Base-by-base conservation (phyloP, 1,284 basidiomycete genomes). In the Vanrija sp. region DNA sequence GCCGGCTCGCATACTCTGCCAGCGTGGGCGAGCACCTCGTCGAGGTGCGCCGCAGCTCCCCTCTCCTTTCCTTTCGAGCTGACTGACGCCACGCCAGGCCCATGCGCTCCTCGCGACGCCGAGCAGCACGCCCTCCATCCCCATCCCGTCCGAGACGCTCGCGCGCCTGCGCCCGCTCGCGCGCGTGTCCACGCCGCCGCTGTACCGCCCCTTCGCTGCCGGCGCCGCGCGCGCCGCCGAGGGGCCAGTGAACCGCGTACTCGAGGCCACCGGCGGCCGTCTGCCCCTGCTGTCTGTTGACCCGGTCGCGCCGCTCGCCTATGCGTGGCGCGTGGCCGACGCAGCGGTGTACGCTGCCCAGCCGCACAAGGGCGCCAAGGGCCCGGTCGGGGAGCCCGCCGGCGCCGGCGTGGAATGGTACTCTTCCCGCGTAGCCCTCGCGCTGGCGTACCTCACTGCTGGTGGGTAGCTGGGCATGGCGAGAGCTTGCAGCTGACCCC, bases 361-460 rank as follows among this genome's bases (percentile, higher is more conserved):
- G 16, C 60, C 48, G 38, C 43, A 55, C 16, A 38, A 43, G 45
- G 51, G 56, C 9, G 56, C 60, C 52, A 55, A 46, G 29, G 71
- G 70, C 3, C 57, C 67, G 25, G 67, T 68, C 66, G 62, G 66
- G 40, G 73, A 75, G 56, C 67, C 67, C 3, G 54, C 63, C 2
- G 73, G 73, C 10, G 58, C 68, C 10, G 73, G 73, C 6, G 66
- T 68, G 9, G 72, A 73, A 57, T 73, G 72, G 71, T 75, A 75
- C 51, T 53, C 65, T 0, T 57, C 65, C 3, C 49, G 73, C 34
- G 52, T 65, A 9, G 67, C 64, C 1, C 46, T 75, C 9, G 60
- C 62, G 19, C 18, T 69, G 5, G 71, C 65, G 6, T 75, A 73
- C 39, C 64, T 75, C 12, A 43, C 60, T 21, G 65, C 71, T 19